These are phyloP conservation scores for Chaetomium olivaceum DNA, from an alignment of 2,329 filamentous ascomycete genomes.

Conservation along the genomic window DNA sequence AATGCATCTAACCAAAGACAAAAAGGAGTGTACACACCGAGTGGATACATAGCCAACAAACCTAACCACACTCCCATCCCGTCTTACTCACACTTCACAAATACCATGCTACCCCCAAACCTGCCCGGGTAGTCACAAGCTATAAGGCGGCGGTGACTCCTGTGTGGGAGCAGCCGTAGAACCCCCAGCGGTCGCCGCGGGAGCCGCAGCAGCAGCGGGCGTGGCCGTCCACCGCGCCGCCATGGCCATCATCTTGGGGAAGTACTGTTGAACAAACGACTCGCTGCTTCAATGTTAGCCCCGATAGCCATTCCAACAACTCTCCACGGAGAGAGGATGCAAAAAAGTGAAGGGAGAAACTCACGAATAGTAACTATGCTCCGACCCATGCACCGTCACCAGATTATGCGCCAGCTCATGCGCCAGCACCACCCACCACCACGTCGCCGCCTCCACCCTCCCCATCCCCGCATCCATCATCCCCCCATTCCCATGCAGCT, in stretches of 20 bases:
- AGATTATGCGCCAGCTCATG: slow-evolving; percentile 97
- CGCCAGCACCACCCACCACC: slow-evolving; percentile 80
- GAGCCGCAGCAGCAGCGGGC: background rate
- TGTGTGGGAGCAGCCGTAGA: background rate
- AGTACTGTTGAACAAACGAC: slow-evolving; percentile 76
- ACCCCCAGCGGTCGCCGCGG: background rate
- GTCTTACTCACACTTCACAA: background rate
- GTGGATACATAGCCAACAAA: slow-evolving; percentile 1
- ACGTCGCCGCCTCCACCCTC: slow-evolving; percentile 69
- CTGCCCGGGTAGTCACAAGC: slow-evolving; percentile 17
- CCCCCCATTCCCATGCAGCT: slow-evolving; percentile 61
- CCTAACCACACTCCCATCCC: background rate
- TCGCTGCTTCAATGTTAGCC: slow-evolving; percentile 51
- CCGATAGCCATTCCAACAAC: slow-evolving; percentile 10
- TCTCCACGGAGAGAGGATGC: slow-evolving; percentile 1
- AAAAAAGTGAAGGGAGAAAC: slow-evolving; percentile 34
- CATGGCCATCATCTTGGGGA: slow-evolving; percentile 65
- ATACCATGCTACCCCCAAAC: slow-evolving; percentile 7
- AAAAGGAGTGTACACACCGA: background rate
- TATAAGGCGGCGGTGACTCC: slow-evolving; percentile 20
- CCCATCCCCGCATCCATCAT: slow-evolving; percentile 48
- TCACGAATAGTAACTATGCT: slow-evolving; percentile 81
- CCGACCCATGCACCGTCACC: slow-evolving; percentile 71
- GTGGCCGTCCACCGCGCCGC: slow-evolving; percentile 42
- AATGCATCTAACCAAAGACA: background rate